These are phyloP conservation scores for Russula brevipes DNA, from an alignment of 768 basidiomycete genomes.

Conservation along the genomic window DNA sequence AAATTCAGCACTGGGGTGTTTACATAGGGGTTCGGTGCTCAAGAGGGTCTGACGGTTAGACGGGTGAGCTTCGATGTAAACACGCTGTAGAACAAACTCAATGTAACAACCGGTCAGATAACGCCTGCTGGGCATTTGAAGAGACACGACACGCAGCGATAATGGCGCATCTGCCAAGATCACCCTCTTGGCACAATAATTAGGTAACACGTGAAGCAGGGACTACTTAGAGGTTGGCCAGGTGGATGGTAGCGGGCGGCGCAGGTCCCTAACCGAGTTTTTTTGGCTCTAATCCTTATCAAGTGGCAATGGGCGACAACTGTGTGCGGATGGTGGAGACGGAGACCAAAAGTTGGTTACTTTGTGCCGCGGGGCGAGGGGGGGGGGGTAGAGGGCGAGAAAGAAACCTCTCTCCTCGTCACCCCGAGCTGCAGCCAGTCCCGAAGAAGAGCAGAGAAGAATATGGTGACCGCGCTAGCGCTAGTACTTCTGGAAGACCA, in stretches of 20 bases:
- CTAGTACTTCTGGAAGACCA: too few relatives aligned
- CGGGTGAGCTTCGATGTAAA: too few relatives aligned
- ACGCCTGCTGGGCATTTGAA: background rate
- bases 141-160: background rate
- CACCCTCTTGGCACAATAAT: background rate
- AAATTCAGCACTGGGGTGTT: background rate
- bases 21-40: too few relatives aligned
- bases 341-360: background rate
- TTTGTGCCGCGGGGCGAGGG: background rate
- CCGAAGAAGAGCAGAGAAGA: background rate
- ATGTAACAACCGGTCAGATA: background rate
- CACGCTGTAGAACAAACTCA: background rate
- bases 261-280: background rate
- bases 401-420: background rate
- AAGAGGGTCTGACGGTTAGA: background rate
- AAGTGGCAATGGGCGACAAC: too few relatives aligned
- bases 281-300: background rate
- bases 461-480: too few relatives aligned
- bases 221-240: background rate
- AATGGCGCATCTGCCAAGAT: background rate
- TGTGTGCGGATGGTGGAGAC: background rate
- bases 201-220: background rate
- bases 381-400: background rate
- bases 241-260: background rate
- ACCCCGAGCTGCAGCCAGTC: background rate